A percentile compares a stretch with the other conserved stretches of the same genome.
Conservation (phyloP, 2,329 filamentous ascomycete genomes). For the Paramyrothecium roridum region DNA sequence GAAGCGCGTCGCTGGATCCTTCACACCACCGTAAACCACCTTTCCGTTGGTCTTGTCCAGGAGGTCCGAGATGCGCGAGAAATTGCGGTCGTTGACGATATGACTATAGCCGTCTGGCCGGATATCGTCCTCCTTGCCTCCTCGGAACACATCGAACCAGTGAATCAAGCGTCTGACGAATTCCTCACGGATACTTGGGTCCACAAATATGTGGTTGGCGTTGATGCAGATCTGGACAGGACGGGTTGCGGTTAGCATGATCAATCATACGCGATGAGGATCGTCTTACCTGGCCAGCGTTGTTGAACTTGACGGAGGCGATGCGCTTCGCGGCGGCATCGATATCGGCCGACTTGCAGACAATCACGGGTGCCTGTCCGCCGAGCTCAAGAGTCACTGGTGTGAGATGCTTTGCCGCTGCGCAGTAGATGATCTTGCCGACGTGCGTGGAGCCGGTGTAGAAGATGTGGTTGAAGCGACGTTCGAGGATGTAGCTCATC, state of each 20-base stretch:
- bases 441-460: slow-evolving; percentile 38
- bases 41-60: slow-evolving; percentile 31
- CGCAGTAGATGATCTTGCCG: slow-evolving; percentile 31
- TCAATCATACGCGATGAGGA: not conserved
- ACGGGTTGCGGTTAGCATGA: slow-evolving; percentile 12
- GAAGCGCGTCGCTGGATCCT: slow-evolving; percentile 21
- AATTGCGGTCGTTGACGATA: slow-evolving; percentile 41
- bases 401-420: slow-evolving; percentile 42
- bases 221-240: slow-evolving; percentile 18
- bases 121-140: not conserved
- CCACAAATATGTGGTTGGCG: slow-evolving; percentile 40
- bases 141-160: slow-evolving; percentile 13
- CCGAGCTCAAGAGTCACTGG: slow-evolving; percentile 41
- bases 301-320: slow-evolving; percentile 36
- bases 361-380: slow-evolving; percentile 40
- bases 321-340: slow-evolving; percentile 40
- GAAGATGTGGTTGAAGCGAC: slow-evolving; percentile 41
- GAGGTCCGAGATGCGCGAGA: slow-evolving; percentile 32
- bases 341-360: slow-evolving; percentile 35
- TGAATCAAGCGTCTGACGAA: slow-evolving; percentile 29
- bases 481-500: slow-evolving; percentile 30
- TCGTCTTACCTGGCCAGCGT: slow-evolving; percentile 28
- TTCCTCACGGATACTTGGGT: slow-evolving; percentile 32
- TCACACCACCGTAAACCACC: slow-evolving; percentile 29
- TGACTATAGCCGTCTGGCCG: slow-evolving; percentile 20